Evolutionary conservation across 140 eudicot species (phyloP), one percentile per base, ranked within the genome.

Genomic region (Bidens hawaiensis): DNA sequence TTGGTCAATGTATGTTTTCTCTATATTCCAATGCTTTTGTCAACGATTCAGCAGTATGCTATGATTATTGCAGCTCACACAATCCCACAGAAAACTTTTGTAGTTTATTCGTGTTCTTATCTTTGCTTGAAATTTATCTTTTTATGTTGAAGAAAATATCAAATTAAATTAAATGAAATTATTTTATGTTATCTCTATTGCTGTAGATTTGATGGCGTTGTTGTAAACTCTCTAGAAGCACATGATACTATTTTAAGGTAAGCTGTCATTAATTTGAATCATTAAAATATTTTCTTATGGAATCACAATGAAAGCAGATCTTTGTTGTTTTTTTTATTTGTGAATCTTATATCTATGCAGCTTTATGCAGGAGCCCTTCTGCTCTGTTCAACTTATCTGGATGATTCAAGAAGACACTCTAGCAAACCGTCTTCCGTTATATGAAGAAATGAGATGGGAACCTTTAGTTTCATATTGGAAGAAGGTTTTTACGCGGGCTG

Each of bases 291-390:
- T 30, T 30, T 30, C 34, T 30, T 30, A 30, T 30, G 34, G 6
- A 30, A n/a, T n/a, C n/a, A n/a, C 3, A 38, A 38, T 21, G 58
- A 56, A 57, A 68, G 66, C 36, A 27, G 33, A 73, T 42, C n/a
- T 41, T 21, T 16, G 55, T 54, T 61, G 12, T 42, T 65, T n/a
- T 42, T 34, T 47, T 11, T 69, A 41, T 74, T 67, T 67, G 81
- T 82, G 75, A 82, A 82, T 81, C 79, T 87, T 78, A 85, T 85
- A 80, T 87, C 63, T 84, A 50, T 83, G 99, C 99, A 93, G 99
- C 94, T 95, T 93, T 75, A 88, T 88, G 99, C 96, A 88, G 96
- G 99, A 88, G 91, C 99, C 99, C 28, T 93, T 88, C 72, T 85
- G 96, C 94, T 83, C 95, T 76, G 88, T 93, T 58, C 95, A 89